Percentiles rank a stretch among this genome's conserved stretches.
phyloP scores from a whole-genome alignment of 2,329 filamentous ascomycete species.

The Ophiocordyceps camponoti-leonardi region DNA sequence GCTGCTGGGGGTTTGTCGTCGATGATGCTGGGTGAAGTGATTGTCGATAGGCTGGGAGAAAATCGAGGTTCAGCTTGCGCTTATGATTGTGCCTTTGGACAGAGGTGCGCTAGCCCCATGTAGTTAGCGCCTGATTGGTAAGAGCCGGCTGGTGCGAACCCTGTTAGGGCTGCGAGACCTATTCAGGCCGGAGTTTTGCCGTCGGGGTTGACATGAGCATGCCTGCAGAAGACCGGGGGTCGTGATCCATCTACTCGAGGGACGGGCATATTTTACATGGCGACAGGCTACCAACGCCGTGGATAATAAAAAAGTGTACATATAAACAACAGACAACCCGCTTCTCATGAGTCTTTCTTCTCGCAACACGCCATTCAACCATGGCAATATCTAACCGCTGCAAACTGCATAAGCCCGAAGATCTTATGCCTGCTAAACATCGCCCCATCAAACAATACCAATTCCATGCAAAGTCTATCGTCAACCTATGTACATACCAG shows the following conservation, averaged over 20 bases:
- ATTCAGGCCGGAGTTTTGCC: slow-evolving; percentile 15
- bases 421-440: too few species aligned
- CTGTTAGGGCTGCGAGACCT: slow-evolving; percentile 25
- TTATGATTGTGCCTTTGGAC: slow-evolving; percentile 22
- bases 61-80: slow-evolving; percentile 21
- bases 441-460: not conserved
- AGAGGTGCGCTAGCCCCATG: slow-evolving; percentile 14
- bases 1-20: slow-evolving; percentile 24
- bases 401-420: not conserved
- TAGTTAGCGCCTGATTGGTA: slow-evolving; percentile 11
- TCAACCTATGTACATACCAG: not conserved
- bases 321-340: too few species aligned
- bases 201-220: slow-evolving; percentile 1
- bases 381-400: not conserved
- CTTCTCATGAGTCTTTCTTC: too few species aligned
- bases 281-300: too few species aligned
- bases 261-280: too few species aligned
- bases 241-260: too few species aligned
- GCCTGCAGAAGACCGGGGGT: not conserved
- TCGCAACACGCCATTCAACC: too few species aligned
- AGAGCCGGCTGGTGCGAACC: slow-evolving; percentile 12
- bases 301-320: too few species aligned
- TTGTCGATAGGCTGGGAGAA: slow-evolving; percentile 20
- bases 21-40: slow-evolving; percentile 17
- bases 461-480: not conserved